These are phyloP conservation scores for Poronia punctata DNA, from an alignment of 495 filamentous ascomycete species.

Conservation along the genomic window DNA sequence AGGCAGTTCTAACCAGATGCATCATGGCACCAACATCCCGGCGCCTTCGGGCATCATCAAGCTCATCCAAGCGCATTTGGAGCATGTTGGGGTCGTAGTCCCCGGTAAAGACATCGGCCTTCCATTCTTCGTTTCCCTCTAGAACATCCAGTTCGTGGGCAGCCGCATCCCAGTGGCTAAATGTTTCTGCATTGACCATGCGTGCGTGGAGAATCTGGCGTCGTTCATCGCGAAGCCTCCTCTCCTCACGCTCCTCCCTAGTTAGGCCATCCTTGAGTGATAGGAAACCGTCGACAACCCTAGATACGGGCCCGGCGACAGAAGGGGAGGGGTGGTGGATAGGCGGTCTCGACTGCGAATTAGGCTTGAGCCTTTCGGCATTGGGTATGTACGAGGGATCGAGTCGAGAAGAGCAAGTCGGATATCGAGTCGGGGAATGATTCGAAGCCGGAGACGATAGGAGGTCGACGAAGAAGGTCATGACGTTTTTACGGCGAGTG, in stretches of 20 bases:
- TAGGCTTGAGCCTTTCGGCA: not conserved
- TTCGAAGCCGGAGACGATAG: slow-evolving; percentile 11
- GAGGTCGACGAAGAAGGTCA: slow-evolving; percentile 18
- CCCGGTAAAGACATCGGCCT: slow-evolving; percentile 40
- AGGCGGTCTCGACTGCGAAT: not conserved
- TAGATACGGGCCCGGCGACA: slow-evolving; percentile 7
- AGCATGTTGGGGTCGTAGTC: slow-evolving; percentile 70
- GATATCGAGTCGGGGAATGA: slow-evolving; percentile 4
- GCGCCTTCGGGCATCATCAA: slow-evolving; percentile 67
- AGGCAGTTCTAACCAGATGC: slow-evolving; percentile 69
- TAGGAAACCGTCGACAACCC: slow-evolving; percentile 17
- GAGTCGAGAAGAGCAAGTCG: not conserved
- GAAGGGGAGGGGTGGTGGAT: not conserved
- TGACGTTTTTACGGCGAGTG: slow-evolving; percentile 9
- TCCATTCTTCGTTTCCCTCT: slow-evolving; percentile 81
- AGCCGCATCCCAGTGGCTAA: slow-evolving; percentile 57
- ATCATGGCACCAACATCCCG: slow-evolving; percentile 69
- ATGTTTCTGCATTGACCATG: slow-evolving; percentile 55
- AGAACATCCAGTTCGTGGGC: slow-evolving; percentile 74
- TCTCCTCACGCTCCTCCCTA: slow-evolving; percentile 45
- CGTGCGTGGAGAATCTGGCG: slow-evolving; percentile 56
- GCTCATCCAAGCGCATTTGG: slow-evolving; percentile 56
- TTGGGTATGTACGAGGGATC: not conserved
- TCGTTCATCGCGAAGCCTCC: slow-evolving; percentile 46
- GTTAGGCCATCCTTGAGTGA: slow-evolving; percentile 45